Conservation (phyloP, 1,284 basidiomycete species). For the Cryptococcus hybrid region DNA sequence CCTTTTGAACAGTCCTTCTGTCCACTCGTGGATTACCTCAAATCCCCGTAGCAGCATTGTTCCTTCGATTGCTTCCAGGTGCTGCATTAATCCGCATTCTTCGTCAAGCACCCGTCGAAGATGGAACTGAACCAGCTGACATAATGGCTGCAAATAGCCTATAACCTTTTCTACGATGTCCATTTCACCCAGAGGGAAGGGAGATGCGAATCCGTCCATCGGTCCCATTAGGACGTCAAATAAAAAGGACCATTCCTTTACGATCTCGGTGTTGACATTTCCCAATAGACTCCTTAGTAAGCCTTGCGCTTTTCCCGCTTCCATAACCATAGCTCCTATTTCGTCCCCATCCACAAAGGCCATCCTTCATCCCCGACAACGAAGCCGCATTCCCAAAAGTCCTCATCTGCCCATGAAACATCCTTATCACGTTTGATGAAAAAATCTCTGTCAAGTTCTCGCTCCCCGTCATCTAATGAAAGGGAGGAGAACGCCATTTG, state of each 20-base stretch:
- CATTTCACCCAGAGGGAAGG: background rate
- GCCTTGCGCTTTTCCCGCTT: constrained; percentile 75
- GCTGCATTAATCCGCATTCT: constrained; percentile 67
- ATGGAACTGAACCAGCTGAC: constrained; percentile 57
- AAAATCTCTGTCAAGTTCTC: constrained; percentile 67
- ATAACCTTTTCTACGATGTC: constrained; percentile 51
- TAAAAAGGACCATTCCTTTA: constrained; percentile 32
- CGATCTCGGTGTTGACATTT: constrained; percentile 6
- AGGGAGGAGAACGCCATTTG: constrained; percentile 6
- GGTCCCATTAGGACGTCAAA: background rate
- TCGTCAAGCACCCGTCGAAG: constrained; percentile 63
- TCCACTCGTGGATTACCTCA: constrained; percentile 63
- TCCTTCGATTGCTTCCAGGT: constrained; percentile 69
- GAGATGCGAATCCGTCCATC: too few species aligned
- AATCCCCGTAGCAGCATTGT: constrained; percentile 73
- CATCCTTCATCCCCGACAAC: constrained; percentile 55
- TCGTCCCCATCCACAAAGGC: constrained; percentile 47
- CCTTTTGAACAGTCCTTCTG: constrained; percentile 70
- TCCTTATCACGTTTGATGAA: constrained; percentile 69
- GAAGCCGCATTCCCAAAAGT: constrained; percentile 78
- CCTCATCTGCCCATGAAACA: constrained; percentile 62
- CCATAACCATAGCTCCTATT: constrained; percentile 60
- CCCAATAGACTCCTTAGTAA: constrained; percentile 58
- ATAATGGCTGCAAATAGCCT: constrained; percentile 62
- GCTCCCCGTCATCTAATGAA: constrained; percentile 37